Evolutionary conservation across 2,329 filamentous ascomycete genomes (phyloP).

Genomic region (Epichloe scottii): DNA sequence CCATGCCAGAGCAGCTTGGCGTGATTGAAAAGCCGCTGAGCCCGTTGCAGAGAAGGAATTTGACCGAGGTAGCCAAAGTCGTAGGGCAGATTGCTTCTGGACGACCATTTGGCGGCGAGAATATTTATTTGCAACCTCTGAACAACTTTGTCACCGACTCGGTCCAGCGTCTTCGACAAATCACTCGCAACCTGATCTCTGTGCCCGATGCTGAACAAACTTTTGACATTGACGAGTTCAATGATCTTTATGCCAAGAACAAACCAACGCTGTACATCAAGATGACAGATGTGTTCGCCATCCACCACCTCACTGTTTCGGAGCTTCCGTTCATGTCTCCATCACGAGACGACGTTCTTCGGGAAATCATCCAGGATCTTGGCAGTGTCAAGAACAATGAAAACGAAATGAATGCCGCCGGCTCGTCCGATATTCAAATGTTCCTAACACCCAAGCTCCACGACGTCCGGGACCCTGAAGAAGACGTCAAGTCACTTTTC

Average conservation of each 20-base stretch:
- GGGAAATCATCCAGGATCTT: constrained; percentile 84
- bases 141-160: constrained; percentile 86
- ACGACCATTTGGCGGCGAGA: constrained; percentile 81
- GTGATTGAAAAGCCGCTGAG: constrained; percentile 83
- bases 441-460: constrained; percentile 83
- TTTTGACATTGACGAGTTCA: constrained; percentile 98
- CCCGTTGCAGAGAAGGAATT: constrained; percentile 84
- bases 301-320: constrained; percentile 74
- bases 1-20: constrained; percentile 84
- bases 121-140: constrained; percentile 87
- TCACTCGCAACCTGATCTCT: constrained; percentile 66
- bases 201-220: constrained; percentile 80
- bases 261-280: constrained; percentile 99
- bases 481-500: constrained; percentile 81
- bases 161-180: constrained; percentile 63
- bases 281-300: constrained; percentile 92
- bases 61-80: constrained; percentile 84
- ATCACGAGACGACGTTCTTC: constrained; percentile 71
- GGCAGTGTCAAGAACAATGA: constrained; percentile 96
- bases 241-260: constrained; percentile 89
- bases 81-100: constrained; percentile 81
- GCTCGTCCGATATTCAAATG: constrained; percentile 80
- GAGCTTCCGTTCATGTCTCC: constrained; percentile 71
- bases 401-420: constrained; percentile 77
- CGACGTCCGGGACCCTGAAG: constrained; percentile 84